Evolutionary conservation across 768 basidiomycete genomes (phyloP).

Genomic region (Agrocybe pediades): DNA sequence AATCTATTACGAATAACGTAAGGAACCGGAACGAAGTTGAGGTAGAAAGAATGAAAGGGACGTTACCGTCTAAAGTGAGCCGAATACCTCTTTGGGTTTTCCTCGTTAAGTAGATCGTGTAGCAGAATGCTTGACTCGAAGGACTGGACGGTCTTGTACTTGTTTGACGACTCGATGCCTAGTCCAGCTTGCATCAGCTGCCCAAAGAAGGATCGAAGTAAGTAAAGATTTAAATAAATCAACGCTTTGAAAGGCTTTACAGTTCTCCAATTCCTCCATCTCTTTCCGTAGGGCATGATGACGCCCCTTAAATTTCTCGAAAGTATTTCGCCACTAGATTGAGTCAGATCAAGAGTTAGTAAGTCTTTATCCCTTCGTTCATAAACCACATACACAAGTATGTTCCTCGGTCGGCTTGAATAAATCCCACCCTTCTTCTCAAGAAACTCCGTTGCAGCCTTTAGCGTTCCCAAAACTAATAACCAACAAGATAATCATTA

Average conservation of each 20-base stretch:
- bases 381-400: slow-evolving; percentile 26
- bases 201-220: not conserved
- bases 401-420: slow-evolving; percentile 33
- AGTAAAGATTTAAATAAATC: slow-evolving; percentile 2
- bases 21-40: not conserved
- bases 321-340: slow-evolving; percentile 26
- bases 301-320: slow-evolving; percentile 33
- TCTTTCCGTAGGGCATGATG: slow-evolving; percentile 30
- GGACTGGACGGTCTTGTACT: slow-evolving; percentile 24
- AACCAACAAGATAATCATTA: not conserved
- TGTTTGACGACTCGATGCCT: slow-evolving; percentile 23
- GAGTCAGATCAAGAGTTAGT: not conserved
- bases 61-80: slow-evolving; percentile 21
- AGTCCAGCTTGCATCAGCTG: slow-evolving; percentile 28
- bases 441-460: slow-evolving; percentile 31
- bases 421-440: slow-evolving; percentile 35
- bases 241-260: slow-evolving; percentile 16
- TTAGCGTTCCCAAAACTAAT: slow-evolving; percentile 23
- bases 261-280: slow-evolving; percentile 34
- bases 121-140: slow-evolving; percentile 23
- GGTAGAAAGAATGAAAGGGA: not conserved
- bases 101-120: slow-evolving; percentile 19
- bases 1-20: slow-evolving; percentile 13
- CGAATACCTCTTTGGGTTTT: slow-evolving; percentile 11
- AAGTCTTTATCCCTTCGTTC: not conserved